Evolutionary conservation across 129 eudicot genomes (phyloP), one percentile per base, ranked within the genome.

Genomic region (Ambrosia artemisiifolia): DNA sequence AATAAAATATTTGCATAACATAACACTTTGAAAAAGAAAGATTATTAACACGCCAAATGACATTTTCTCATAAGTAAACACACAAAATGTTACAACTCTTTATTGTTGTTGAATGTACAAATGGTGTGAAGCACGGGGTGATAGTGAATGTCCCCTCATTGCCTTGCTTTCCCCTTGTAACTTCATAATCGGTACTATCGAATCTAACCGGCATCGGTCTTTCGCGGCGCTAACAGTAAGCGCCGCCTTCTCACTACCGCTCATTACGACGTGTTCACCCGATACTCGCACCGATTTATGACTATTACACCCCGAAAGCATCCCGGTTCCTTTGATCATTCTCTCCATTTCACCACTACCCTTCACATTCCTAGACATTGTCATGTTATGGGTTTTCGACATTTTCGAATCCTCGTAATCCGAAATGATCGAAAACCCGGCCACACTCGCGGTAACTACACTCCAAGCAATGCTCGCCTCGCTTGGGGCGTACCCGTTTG

Each of bases 391-490:
- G 43, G 34, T 44, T 24, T 77, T 51, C 62, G 63, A 38, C 50
- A 57, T 18, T 47, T 42, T 75, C 0, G 74, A 7, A 33, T 85
- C 87, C 43, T 89, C 88, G 11, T 79, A 71, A 63, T 85, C 93
- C 0, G 96, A 86, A 35, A 78, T 60, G 0, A 68, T 67, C 5
- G 96, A 83, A 69, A 81, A 85, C 55, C 87, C 96, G 0, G 88
- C 85, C 2, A 86, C 95, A 30, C 98, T 89, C 32, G 95, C 98
- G 3, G 96, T 93, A 10, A 90, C 86, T 3, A 87, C 95, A 28
- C 98, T 93, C 98, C 98, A 93, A 19, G 86, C 92, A 56, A 93
- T 84, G 88, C 98, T 93, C 9, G 95, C 96, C 63, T 93, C 98
- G 7, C 98, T 93, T 10, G 98, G 96, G 3, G 96, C 92, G 30